Evolutionary conservation across 805 yeast species (phyloP).

Genomic region (Zygoascus biomembranicola): DNA sequence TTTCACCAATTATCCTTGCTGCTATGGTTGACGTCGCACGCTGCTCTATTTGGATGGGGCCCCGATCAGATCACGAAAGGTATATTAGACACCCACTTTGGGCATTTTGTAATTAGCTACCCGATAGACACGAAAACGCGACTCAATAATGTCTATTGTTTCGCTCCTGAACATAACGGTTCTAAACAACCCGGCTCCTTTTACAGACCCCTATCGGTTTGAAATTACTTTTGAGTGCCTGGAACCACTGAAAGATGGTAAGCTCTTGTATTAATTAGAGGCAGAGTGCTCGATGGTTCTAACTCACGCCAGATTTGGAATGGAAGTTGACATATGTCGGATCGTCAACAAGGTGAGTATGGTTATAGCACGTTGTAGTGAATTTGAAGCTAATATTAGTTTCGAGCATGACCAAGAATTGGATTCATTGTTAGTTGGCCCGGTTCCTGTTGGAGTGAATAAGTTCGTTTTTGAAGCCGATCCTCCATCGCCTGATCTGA

Average conservation of each 20-base stretch:
- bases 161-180: conserved; percentile 87
- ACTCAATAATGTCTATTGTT: conserved; percentile 70
- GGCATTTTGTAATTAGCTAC: background rate
- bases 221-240: conserved; percentile 96
- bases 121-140: background rate
- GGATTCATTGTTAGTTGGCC: conserved; percentile 95
- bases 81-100: background rate
- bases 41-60: too few species aligned
- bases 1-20: too few species aligned
- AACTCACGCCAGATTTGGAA: conserved; percentile 53
- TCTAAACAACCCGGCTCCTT: conserved; percentile 88
- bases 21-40: too few species aligned
- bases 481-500: conserved; percentile 92
- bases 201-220: conserved; percentile 88
- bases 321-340: conserved; percentile 98
- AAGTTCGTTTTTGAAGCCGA: conserved; percentile 90
- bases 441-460: conserved; percentile 95
- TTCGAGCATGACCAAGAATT: conserved; percentile 94
- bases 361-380: background rate
- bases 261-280: conserved; percentile 7
- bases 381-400: conserved; percentile 9
- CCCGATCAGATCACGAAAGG: background rate
- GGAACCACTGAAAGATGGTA: conserved; percentile 70
- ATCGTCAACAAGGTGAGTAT: conserved; percentile 68
- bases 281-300: background rate